These are phyloP conservation scores for Pseudonectria buxi DNA, from an alignment of 2,329 filamentous ascomycete species.

Conservation along the genomic window DNA sequence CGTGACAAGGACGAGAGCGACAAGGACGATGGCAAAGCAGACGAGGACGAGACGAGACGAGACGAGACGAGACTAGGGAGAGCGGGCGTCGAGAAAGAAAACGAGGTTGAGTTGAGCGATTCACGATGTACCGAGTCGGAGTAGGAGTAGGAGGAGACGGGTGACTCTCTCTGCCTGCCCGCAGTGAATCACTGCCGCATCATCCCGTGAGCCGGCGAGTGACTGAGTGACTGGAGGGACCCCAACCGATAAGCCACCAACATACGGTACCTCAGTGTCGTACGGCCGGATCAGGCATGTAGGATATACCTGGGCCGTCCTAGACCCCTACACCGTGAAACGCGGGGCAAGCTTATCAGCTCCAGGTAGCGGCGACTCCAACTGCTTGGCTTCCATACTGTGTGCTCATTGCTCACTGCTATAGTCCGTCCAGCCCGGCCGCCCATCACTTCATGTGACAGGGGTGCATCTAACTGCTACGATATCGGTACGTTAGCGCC, in stretches of 20 bases:
- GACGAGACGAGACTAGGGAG: background rate
- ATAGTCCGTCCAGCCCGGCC: no score
- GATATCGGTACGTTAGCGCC: no score
- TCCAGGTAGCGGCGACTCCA: conserved; percentile 10
- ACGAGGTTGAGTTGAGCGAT: background rate
- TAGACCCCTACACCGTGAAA: conserved; percentile 11
- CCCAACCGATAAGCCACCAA: conserved; percentile 19
- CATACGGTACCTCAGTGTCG: background rate
- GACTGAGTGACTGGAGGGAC: conserved; percentile 20
- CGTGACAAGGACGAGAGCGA: background rate
- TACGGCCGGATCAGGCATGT: no score
- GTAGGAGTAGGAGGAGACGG: background rate
- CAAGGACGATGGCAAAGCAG: background rate
- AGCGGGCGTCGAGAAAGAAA: conserved; percentile 4
- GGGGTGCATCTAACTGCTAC: no score
- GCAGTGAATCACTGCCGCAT: conserved; percentile 26
- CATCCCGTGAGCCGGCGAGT: conserved; percentile 23
- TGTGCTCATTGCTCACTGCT: no score
- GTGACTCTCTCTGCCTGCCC: conserved; percentile 6
- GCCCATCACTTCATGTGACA: no score
- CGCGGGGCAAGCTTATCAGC: conserved; percentile 16
- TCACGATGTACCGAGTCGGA: background rate
- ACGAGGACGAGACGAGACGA: background rate
- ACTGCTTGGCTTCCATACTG: no score
- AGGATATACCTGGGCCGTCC: conserved; percentile 4